Base-by-base conservation (phyloP, 495 filamentous ascomycete genomes). In the Cercophora newfieldiana region DNA sequence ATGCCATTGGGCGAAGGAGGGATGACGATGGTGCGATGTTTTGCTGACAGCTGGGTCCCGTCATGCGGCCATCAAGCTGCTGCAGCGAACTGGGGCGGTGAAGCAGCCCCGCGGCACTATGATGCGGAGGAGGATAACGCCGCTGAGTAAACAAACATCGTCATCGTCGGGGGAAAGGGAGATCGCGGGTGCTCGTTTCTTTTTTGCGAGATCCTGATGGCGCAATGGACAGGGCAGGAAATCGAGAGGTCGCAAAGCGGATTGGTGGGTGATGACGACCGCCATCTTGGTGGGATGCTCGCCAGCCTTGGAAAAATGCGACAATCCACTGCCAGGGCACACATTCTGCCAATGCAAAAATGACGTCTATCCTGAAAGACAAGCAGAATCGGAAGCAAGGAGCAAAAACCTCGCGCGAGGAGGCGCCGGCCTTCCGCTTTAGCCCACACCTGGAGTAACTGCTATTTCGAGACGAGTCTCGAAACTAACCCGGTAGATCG, bases 121-220 rank as follows among this genome's bases (percentile, higher is more conserved):
- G 16, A 26, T 19, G 33, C 51, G 44, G 7, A 21, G 37, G 37
- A 44, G 3, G 37, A 4, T 44, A 44, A 4, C 37, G 53, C 25
- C 0, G 56, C 16, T 2, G 70, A 65, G 68, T 71, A 67, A 71
- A 71, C 68, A 71, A 68, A 67, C 51, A 51, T 44, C 63, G 55
- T 64, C 63, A 66, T 67, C n/a, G 37, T 33, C n/a, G 24, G 19
- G 6, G 3, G 24, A 48, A 63, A 33, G 47, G 6, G 24, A 50
- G 12, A 28, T 30, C 29, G 19, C 48, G 59, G n/a, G 5, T 28
- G 22, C 18, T 26, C 1, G 18, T 62, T 62, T 50, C 44, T 53
- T 18, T 30, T 60, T 60, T 60, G 57, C 30, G 28, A n/a, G 57
- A 47, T 60, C 57, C 18, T 44, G 37, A 60, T 60, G 57, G 57